These are phyloP conservation scores for Drosera capensis DNA, from an alignment of 148 eudicot species.

Conservation along the genomic window DNA sequence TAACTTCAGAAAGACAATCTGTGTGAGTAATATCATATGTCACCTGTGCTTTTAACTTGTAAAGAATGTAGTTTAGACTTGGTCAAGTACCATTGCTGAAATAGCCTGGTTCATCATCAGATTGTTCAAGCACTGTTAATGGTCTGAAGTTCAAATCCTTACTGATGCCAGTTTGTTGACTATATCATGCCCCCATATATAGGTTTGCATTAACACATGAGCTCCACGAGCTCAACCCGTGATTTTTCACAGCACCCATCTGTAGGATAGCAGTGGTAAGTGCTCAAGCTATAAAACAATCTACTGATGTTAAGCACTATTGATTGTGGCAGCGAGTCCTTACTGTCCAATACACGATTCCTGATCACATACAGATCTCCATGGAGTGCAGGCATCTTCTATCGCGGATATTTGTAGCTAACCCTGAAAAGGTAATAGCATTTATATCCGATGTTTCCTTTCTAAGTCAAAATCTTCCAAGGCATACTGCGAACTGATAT, in stretches of 20 bases:
- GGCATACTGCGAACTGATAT: too few relatives aligned
- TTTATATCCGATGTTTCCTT: not conserved
- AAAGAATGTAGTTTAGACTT: too few relatives aligned
- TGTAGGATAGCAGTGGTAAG: too few relatives aligned
- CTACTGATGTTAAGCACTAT: too few relatives aligned
- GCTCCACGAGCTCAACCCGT: too few relatives aligned
- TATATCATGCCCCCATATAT: not conserved
- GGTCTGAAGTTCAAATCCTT: too few relatives aligned
- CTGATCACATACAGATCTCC: slow-evolving; percentile 40
- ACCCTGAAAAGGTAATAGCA: slow-evolving; percentile 53
- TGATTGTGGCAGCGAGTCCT: slow-evolving; percentile 47
- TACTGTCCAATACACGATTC: slow-evolving; percentile 44
- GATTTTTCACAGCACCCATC: too few relatives aligned
- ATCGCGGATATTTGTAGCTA: slow-evolving; percentile 55
- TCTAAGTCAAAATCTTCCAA: not conserved
- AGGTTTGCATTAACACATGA: too few relatives aligned
- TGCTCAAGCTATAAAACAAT: too few relatives aligned
- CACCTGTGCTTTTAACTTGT: not conserved
- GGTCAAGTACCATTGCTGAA: too few relatives aligned
- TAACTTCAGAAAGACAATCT: slow-evolving; percentile 49
- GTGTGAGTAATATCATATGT: slow-evolving; percentile 38
- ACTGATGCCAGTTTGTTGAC: not conserved
- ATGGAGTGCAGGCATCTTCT: slow-evolving; percentile 60
- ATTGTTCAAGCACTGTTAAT: too few relatives aligned
- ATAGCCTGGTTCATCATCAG: too few relatives aligned